Evolutionary conservation across 352 stramenopile genomes (phyloP), one percentile per base, ranked within the genome.

Genomic region (Phytophthora ramorum): DNA sequence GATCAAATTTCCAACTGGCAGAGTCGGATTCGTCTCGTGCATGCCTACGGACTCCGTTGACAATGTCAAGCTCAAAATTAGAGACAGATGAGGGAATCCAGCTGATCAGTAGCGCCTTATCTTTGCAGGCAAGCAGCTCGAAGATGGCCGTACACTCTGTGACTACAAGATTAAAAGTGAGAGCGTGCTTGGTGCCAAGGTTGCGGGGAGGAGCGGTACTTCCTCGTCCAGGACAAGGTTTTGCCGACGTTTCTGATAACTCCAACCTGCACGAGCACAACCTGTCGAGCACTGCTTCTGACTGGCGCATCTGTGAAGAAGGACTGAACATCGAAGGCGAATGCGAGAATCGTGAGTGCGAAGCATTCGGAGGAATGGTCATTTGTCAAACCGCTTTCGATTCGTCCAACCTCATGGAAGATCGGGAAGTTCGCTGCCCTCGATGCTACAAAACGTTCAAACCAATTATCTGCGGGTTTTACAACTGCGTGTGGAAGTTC

Each of bases 401-500:
- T 12, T n/a, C 20, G 8, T 52, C 70, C 49, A 70, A 74, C 46
- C n/a, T n/a, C n/a, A n/a, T n/a, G n/a, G n/a, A n/a, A n/a, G n/a
- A 24, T 12, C 3, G 28, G 32, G 1, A 19, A 12, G 37, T 43
- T 43, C 14, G 14, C 1, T 76, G 68, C 30, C 68, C 68, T 24
- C 37, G 55, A 7, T 76, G 68, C 35, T 19, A 32, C 28, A 26
- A 7, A 7, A 19, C 16, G 2, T 40, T 70, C 6, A 45, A 63
- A 2, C 56, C 68, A 0, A 19, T 61, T 14, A 62, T 43, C 6
- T 76, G 68, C 24, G 68, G 63, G 0, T 71, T 76, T 44, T 76
- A 76, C 32, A 35, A 72, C 17, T 76, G 52, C 35, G 52, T 62
- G 47, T 76, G 68, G 68, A 71, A 73, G 58, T 76, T 58, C 22